Percentiles rank a stretch among this genome's conserved stretches.
These are phyloP conservation scores for Hymenoscyphus fructigenus DNA, from an alignment of 2,329 filamentous ascomycete species.

Conservation along the genomic window DNA sequence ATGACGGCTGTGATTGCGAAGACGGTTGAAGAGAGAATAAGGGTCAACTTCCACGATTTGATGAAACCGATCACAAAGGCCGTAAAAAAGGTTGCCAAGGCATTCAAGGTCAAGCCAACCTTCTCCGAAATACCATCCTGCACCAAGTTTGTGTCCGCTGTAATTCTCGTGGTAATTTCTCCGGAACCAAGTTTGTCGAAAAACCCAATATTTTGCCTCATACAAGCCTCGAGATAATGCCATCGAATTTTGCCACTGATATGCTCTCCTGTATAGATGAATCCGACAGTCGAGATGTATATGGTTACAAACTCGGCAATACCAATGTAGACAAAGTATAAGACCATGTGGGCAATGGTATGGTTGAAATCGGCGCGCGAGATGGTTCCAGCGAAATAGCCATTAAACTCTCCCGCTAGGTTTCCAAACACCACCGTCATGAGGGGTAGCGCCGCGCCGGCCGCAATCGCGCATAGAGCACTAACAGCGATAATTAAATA, in stretches of 20 bases:
- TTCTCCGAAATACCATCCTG: constrained; percentile 95
- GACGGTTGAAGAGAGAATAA: constrained; percentile 82
- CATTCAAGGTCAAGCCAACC: constrained; percentile 73
- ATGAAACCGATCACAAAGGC: constrained; percentile 90
- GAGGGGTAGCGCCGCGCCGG: constrained; percentile 59
- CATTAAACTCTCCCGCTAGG: constrained; percentile 69
- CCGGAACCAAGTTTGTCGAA: constrained; percentile 92
- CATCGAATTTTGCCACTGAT: constrained; percentile 76
- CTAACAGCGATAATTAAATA: constrained; percentile 51
- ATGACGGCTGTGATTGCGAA: constrained; percentile 77
- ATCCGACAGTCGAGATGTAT: constrained; percentile 81
- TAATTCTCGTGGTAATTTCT: constrained; percentile 92
- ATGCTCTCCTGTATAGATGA: constrained; percentile 84
- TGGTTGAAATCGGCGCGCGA: constrained; percentile 56
- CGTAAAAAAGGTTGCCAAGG: constrained; percentile 78
- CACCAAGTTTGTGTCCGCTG: constrained; percentile 87
- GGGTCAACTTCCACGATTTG: constrained; percentile 88
- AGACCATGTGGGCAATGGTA: constrained; percentile 61
- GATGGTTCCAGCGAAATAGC: constrained; percentile 50
- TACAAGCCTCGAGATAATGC: constrained; percentile 78
- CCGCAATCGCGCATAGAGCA: constrained; percentile 53
- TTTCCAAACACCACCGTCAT: constrained; percentile 69
- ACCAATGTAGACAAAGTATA: constrained; percentile 85
- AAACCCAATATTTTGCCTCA: constrained; percentile 87
- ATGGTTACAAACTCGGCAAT: constrained; percentile 76